Evolutionary conservation across 345 rosid genomes (phyloP).

Genomic region (Corchorus capsularis): DNA sequence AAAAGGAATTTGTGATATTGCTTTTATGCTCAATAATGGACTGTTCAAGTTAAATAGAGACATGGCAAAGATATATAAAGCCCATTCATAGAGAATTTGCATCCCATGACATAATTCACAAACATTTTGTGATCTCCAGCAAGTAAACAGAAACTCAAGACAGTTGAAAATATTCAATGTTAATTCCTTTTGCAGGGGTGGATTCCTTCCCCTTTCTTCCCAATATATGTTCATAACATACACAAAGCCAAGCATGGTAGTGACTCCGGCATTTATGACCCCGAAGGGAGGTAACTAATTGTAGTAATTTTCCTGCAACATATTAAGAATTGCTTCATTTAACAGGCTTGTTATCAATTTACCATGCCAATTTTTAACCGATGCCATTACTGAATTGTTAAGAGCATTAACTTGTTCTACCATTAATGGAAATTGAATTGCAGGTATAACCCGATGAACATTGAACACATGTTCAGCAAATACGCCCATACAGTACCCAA

Average conservation of each 20-base stretch:
- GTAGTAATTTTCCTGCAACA: no score
- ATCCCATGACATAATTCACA: no score
- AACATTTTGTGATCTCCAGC: background rate
- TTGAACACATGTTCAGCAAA: conserved; percentile 80
- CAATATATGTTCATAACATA: conserved; percentile 69
- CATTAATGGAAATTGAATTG: conserved; percentile 1
- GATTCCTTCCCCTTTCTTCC: conserved; percentile 76
- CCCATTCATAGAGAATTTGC: no score
- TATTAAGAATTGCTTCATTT: no score
- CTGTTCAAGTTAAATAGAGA: no score
- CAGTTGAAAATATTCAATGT: background rate
- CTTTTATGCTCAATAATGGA: no score
- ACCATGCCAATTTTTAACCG: background rate
- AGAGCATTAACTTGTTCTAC: no score
- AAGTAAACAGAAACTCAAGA: background rate
- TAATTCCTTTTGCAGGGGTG: conserved; percentile 57
- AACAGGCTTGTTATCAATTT: no score
- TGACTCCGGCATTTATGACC: conserved; percentile 64
- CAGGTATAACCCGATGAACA: conserved; percentile 58
- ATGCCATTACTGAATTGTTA: background rate
- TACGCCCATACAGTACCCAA: conserved; percentile 63
- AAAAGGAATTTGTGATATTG: no score
- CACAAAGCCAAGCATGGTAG: conserved; percentile 83
- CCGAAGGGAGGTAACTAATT: conserved; percentile 83
- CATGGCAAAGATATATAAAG: no score